These are phyloP conservation scores for Kalanchoe fedtschenkoi DNA, from an alignment of 164 flowering plant genomes.

Conservation along the genomic window DNA sequence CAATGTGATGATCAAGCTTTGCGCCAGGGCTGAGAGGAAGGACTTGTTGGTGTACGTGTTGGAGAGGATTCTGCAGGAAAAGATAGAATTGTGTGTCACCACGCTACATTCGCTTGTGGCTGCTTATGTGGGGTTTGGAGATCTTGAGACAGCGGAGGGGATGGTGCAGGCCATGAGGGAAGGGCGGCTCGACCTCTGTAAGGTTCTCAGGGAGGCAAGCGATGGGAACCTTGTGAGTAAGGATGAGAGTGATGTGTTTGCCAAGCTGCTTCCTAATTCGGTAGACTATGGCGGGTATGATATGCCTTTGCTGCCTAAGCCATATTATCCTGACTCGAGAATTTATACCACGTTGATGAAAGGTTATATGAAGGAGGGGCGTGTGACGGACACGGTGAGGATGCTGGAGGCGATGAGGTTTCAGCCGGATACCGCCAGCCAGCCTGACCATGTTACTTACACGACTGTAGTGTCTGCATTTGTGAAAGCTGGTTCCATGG, in stretches of 20 bases:
- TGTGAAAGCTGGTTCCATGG: conserved; percentile 73
- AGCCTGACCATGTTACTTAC: conserved; percentile 84
- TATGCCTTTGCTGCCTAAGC: conserved; percentile 53
- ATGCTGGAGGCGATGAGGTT: conserved; percentile 87
- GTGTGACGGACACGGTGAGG: conserved; percentile 54
- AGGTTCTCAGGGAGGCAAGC: conserved; percentile 43
- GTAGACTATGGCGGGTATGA: conserved; percentile 16
- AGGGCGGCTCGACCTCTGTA: conserved; percentile 58
- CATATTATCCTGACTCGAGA: conserved; percentile 52
- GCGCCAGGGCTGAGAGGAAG: conserved; percentile 63
- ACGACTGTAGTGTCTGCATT: conserved; percentile 85
- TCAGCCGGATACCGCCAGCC: conserved; percentile 53
- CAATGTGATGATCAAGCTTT: conserved; percentile 83
- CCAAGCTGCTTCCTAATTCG: conserved; percentile 56
- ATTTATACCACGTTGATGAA: conserved; percentile 93
- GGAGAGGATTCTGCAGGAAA: conserved; percentile 49
- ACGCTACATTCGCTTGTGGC: conserved; percentile 84
- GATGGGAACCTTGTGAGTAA: conserved; percentile 7
- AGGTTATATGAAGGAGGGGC: conserved; percentile 80
- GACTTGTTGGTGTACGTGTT: conserved; percentile 63
- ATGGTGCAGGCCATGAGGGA: conserved; percentile 89
- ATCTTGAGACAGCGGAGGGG: conserved; percentile 67
- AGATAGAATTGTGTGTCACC: conserved; percentile 48
- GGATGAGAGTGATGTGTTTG: conserved; percentile 30
- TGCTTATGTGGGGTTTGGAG: conserved; percentile 86